Evolutionary conservation across 2,329 filamentous ascomycete species (phyloP), one percentile per base, ranked within the genome.

Genomic region (Cytospora paraplurivora): DNA sequence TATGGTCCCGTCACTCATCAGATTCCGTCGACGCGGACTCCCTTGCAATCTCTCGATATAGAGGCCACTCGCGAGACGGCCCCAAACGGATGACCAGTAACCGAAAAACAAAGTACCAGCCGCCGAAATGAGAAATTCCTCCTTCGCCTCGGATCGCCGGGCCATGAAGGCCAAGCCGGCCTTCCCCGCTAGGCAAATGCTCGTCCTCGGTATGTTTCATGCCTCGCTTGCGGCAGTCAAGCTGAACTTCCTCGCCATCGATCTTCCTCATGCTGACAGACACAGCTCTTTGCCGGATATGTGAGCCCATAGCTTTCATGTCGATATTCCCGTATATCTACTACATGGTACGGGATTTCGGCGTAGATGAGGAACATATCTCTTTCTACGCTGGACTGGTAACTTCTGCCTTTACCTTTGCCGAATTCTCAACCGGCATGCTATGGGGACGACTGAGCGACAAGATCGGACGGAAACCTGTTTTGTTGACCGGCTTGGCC

Each of bases 281-380:
- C 68, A 50, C 67, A 96, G 93, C 93, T 53, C 83, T 97, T 72
- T 97, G 93, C 78, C 89, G 95, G 73, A 94, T 99, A 80, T 97
- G 93, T 82, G 95, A 99, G 76, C 95, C 95, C 59, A 98, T 99
- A 76, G 95, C 95, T 7, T 98, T 99, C 82, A 98, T 97, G 92
- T 97, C 93, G 60, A 97, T 98, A 70, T 98, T 99, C 75, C 95
- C 95, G 1, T 99, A 98, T 77, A 93, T 96, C 70, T 98, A 97
- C 80, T 94, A 91, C 81, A 98, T 99, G 95, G 90, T 98, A 70
- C 84, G 93, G 71, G 92, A 93, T 66, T 98, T 98, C 77, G 82
- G 91, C 72, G 88, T 97, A 73, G 91, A 93, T 67, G 82, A 91
- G 54, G 87, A 93, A 73, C 87, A 90, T 73, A 96, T 97, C 69